Evolutionary conservation across 169 alveolate genomes (phyloP), one percentile per base, ranked within the genome.

Genomic region (Plasmodium cynomolgi): DNA sequence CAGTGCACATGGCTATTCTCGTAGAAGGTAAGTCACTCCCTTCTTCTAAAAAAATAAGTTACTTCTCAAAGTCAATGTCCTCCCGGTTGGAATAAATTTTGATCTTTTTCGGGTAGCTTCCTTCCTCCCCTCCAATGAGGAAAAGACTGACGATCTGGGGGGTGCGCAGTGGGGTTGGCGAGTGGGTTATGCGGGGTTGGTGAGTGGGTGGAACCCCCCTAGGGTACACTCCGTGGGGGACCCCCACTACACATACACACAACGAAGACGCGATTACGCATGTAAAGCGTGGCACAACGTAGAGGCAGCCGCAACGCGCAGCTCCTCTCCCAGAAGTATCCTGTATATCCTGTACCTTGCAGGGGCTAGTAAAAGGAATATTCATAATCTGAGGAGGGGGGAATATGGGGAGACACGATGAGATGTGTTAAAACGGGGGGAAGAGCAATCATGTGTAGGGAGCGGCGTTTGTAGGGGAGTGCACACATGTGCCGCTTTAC

Each of bases 71-170:
- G 62, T 97, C 98, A 15, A 97, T 68, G 82, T 84, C 95, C 68
- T 97, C 98, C 54, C 95, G 84, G 88, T 97, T 95, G 7, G 96
- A 92, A 80, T 83, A 97, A 37, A 97, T 58, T 83, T 96, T 97
- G 75, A 96, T 91, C 26, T 81, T 82, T 41, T 83, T 85, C 7
- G 98, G 98, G n/a, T 96, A 95, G 9, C 74, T 92, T 7, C 97
- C 97, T 23, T 92, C 80, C 13, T 95, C 97, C 9, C 98, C 98
- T 13, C 98, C 98, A 34, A 97, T 97, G 68, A 97, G 92, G 44
- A 81, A 91, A 11, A 97, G 72, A 54, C 97, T 94, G 44, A 92
- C 39, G 31, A 95, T 86, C 97, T 95, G 31, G 84, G 47, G 44
- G 56, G 20, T 7, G 84, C 73, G 84, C 31, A 93, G 41, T 7